Percentiles rank a stretch among this genome's conserved stretches.
Evolutionary conservation across 2,329 filamentous ascomycete species (phyloP).

Genomic region (Taxawa tesnikishii): DNA sequence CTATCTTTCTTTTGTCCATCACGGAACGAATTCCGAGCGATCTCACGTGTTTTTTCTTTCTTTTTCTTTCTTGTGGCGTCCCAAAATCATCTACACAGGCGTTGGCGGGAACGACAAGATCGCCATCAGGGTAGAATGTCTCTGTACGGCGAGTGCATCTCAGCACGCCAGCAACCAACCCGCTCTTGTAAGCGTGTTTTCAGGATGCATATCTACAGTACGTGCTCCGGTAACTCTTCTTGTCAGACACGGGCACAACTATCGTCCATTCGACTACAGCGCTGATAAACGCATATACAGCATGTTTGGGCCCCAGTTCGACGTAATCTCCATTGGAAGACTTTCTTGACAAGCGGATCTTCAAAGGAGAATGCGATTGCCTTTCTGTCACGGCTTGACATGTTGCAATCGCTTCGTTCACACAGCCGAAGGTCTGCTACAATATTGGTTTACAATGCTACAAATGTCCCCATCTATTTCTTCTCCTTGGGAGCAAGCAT

Average conservation of each 20-base stretch:
- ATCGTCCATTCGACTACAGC: too few species aligned
- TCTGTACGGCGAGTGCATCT: too few species aligned
- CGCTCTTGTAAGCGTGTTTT: too few species aligned
- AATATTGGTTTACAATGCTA: background rate
- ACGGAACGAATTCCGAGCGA: too few species aligned
- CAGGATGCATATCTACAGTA: background rate
- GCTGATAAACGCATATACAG: background rate
- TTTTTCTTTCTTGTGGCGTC: background rate
- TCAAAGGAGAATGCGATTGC: slow-evolving; percentile 2
- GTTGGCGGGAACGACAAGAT: slow-evolving; percentile 1
- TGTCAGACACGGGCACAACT: too few species aligned
- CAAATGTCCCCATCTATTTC: slow-evolving; percentile 29
- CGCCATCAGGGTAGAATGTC: too few species aligned
- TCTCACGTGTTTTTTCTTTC: background rate
- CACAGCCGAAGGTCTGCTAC: background rate
- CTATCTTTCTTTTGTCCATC: too few species aligned
- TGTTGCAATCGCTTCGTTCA: background rate
- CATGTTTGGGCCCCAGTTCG: too few species aligned
- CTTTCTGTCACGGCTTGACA: slow-evolving; percentile 1
- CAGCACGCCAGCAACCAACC: too few species aligned
- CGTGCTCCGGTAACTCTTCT: background rate
- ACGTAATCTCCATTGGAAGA: too few species aligned
- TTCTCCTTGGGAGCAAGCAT: slow-evolving; percentile 78
- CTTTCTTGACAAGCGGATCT: background rate
- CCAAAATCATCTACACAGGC: background rate